Percentiles rank a stretch among this genome's conserved stretches.
Conservation (phyloP, 2,329 filamentous ascomycete species). For the Nigrograna mackinnonii region DNA sequence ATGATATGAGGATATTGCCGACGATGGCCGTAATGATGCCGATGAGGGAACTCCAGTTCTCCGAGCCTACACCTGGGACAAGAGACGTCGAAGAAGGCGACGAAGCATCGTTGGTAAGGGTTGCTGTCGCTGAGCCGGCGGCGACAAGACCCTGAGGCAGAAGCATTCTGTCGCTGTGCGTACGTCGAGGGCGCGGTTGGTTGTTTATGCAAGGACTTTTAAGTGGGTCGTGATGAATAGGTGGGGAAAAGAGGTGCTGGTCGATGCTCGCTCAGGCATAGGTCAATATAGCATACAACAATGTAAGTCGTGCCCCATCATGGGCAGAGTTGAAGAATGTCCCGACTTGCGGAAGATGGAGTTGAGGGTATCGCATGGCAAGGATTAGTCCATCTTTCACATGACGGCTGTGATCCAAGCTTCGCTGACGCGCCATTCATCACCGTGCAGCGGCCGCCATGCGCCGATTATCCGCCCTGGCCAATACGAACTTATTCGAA, state of each 20-base stretch:
- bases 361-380: neutral
- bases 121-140: neutral
- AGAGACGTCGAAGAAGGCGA: neutral
- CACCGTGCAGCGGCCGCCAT: conserved; percentile 20
- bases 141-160: neutral
- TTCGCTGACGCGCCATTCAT: conserved; percentile 9
- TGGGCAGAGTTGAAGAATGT: too few species aligned
- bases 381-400: conserved; percentile 13
- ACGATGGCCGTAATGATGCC: conserved; percentile 91
- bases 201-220: conserved; percentile 1
- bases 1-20: conserved; percentile 91
- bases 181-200: neutral
- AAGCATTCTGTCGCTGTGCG: neutral
- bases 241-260: neutral
- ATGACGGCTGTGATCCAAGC: conserved; percentile 16
- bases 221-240: neutral
- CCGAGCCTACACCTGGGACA: conserved; percentile 11
- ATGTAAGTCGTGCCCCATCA: too few species aligned
- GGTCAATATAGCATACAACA: too few species aligned
- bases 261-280: too few species aligned
- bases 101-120: neutral
- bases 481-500: too few species aligned
- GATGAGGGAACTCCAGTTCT: conserved; percentile 85
- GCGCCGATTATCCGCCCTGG: too few species aligned
- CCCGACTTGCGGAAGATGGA: conserved; percentile 7